Evolutionary conservation across 495 filamentous ascomycete species (phyloP), one percentile per base, ranked within the genome.

Genomic region (Penicillium waksmanii): DNA sequence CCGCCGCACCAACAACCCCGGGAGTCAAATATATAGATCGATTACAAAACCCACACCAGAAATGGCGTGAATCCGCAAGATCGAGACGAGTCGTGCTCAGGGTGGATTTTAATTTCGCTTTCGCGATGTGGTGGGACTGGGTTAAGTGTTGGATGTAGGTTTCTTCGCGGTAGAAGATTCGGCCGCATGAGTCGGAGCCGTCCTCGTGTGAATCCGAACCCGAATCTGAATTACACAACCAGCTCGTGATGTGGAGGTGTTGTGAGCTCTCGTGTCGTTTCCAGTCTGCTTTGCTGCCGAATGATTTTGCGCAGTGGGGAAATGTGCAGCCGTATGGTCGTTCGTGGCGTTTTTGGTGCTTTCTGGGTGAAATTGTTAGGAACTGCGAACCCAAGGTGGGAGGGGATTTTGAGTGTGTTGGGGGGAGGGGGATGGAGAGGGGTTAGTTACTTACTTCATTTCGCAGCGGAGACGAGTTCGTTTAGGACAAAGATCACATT

Each of bases 261-360:
- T 96, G 92, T 25, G 86, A 89, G 62, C 87, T 92, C 64, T 98
- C 94, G 69, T 98, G 94, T 8, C 95, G 87, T 73, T 97, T 97
- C 95, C 94, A 97, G 74, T 97, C 94, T 46, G 91, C 91, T 68
- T 97, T 97, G 77, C 89, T 93, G 36, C 95, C 94, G 63, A 97
- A 96, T 3, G 73, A 82, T 62, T 92, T 95, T 49, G 78, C 75
- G 67, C 95, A 97, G 18, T 76, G 76, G 10, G 79, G 69, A 49
- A 86, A 92, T 8, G 94, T 97, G 74, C 94, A 97, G 44, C 88
- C 90, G 65, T 95, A 98, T 0, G 93, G 95, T 54, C 88, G 86
- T 23, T 86, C 82, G 70, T 97, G 95, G 9, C 95, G 87, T 65
- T 93, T 96, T 71, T 85, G 79, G 69, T 97, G 94, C 73, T 97